Evolutionary conservation across 352 stramenopile genomes (phyloP), one percentile per base, ranked within the genome.

Genomic region (Phytophthora nicotianae): DNA sequence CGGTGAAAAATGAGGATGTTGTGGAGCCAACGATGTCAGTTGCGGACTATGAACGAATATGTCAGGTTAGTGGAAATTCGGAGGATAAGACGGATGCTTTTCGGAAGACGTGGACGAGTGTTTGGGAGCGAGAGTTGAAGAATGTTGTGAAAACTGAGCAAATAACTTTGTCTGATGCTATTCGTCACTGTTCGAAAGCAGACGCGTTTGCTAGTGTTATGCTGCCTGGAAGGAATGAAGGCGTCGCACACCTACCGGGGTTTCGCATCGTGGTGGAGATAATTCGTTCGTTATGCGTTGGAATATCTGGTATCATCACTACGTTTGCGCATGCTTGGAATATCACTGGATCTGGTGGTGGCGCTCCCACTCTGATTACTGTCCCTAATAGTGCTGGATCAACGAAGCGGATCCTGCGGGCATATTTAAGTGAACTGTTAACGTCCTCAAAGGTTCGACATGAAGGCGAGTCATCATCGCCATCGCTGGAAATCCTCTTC

Each of bases 81-180:
- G 35, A 9, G 14, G 14, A 19, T 27, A 42, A 41, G 32, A 20
- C 16, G 3, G 26, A 52, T 37, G 32, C 19, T 17, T 41, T 59
- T 41, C 37, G 35, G 23, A 57, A 32, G 9, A 62, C 82, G 45
- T 83, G 76, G 76, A 54, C 20, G 17, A 65, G 51, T 16, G 48
- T 82, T 37, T 82, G 74, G 71, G 24, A 68, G n/a, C 70, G 68
- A 51, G 73, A 81, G 40, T 43, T 61, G 0, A 57, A 59, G 37
- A 50, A 52, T 10, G 43, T 67, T 27, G 32, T 21, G 6, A 38
- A 41, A 41, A 6, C 16, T 5, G 63, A 60, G 2, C 45, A 50
- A 5, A 20, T 79, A 32, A 51, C 47, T 1, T 17, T 77, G 4
- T 4, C 35, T 46, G 68, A 81, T 4, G 58, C 57, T 17, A 62